Percentiles rank a stretch among this genome's conserved stretches.
phyloP scores from a whole-genome alignment of 345 rosid genomes.

The Theobroma cacao region DNA sequence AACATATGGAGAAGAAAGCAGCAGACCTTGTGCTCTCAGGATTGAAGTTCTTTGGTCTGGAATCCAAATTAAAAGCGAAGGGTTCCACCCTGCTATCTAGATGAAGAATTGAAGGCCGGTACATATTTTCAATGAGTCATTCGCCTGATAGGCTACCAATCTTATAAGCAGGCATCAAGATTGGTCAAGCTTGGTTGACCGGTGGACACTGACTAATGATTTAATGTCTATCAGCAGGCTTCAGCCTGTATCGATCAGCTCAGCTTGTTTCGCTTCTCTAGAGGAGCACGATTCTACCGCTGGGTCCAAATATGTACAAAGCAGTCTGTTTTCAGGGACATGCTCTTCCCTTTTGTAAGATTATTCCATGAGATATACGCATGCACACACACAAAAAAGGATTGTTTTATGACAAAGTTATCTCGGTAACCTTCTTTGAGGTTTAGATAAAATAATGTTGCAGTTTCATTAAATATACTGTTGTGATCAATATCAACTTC shows the following conservation, averaged over 20 bases:
- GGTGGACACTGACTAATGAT: neutral
- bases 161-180: neutral
- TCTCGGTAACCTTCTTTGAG: neutral
- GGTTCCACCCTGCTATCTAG: constrained; percentile 50
- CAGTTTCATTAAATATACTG: neutral
- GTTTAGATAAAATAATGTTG: neutral
- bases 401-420: neutral
- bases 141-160: neutral
- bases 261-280: neutral
- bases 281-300: neutral
- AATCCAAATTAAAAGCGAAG: constrained; percentile 74
- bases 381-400: neutral
- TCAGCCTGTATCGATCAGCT: neutral
- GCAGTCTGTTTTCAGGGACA: neutral
- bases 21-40: constrained; percentile 77
- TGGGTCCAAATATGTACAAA: neutral
- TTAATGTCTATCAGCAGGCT: neutral
- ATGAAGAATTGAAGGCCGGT: constrained; percentile 13
- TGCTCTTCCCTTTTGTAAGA: neutral
- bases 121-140: neutral
- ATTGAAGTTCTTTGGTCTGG: constrained; percentile 82
- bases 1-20: constrained; percentile 78
- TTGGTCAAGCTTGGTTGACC: neutral
- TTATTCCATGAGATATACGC: neutral
- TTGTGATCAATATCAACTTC: too few species aligned